Evolutionary conservation across 306 rosid species (phyloP).

Genomic region (Castanospermum australe): DNA sequence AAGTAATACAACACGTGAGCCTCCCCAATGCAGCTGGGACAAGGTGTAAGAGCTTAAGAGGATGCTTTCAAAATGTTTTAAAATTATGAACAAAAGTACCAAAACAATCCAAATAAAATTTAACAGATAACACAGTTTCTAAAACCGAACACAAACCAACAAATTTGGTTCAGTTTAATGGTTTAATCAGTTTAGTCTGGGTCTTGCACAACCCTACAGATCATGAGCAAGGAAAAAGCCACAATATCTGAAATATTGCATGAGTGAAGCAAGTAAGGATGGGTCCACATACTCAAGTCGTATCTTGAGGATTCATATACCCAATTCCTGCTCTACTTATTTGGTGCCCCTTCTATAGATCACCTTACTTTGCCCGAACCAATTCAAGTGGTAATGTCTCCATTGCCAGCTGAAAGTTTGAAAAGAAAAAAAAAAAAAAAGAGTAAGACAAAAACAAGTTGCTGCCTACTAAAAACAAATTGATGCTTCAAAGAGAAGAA

Average conservation of each 20-base stretch:
- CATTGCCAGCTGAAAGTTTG: constrained; percentile 66
- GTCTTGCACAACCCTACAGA: no score
- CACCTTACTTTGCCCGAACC: constrained; percentile 53
- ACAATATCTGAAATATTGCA: no score
- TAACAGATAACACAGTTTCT: neutral
- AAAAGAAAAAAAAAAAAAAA: neutral
- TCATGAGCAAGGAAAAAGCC: neutral
- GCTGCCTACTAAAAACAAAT: neutral
- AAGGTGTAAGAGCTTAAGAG: no score
- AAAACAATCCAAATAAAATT: neutral
- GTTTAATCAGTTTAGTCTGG: no score
- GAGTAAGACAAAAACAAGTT: neutral
- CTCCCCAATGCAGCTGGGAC: no score
- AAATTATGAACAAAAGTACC: no score
- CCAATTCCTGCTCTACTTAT: neutral
- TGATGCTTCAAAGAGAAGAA: constrained; percentile 7
- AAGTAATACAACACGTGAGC: no score
- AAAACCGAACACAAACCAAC: neutral
- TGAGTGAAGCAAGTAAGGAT: neutral
- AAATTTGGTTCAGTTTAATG: no score
- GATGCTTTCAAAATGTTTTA: no score
- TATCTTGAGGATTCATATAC: neutral
- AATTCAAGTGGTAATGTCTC: constrained; percentile 89
- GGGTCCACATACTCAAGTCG: neutral
- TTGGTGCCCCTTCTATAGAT: constrained; percentile 1